A percentile compares a stretch with the other conserved stretches of the same genome.
Conservation (phyloP, 2,329 filamentous ascomycete species). For the Chaetomiaceae sp. region DNA sequence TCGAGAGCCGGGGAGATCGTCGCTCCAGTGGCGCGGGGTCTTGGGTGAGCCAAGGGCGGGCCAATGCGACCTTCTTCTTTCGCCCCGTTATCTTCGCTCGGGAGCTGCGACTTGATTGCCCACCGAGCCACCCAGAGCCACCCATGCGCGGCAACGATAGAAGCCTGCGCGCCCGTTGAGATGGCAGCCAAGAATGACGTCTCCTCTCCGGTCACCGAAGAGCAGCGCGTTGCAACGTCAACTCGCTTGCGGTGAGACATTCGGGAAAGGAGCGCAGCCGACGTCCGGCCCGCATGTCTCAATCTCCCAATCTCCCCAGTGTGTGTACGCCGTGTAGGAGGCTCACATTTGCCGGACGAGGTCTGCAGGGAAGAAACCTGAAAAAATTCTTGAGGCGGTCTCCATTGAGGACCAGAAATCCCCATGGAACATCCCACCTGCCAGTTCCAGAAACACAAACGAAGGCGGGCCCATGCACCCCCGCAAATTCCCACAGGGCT, state of each 20-base stretch:
- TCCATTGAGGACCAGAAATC: neutral
- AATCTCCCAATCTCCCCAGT: too few relatives aligned
- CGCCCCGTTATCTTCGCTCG: slow-evolving; percentile 1
- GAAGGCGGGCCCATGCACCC: slow-evolving; percentile 11
- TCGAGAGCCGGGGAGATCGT: neutral
- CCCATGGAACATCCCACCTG: slow-evolving; percentile 14
- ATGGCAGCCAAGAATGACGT: too few relatives aligned
- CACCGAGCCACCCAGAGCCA: too few relatives aligned
- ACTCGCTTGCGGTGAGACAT: too few relatives aligned
- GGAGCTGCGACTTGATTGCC: too few relatives aligned
- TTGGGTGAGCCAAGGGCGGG: neutral
- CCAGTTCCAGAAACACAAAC: slow-evolving; percentile 13
- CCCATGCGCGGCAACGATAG: neutral
- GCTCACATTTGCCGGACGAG: neutral
- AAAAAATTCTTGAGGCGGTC: too few relatives aligned
- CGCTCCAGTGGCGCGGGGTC: neutral
- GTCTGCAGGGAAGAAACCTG: neutral
- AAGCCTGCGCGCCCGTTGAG: too few relatives aligned
- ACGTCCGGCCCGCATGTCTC: neutral
- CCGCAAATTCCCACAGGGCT: slow-evolving; percentile 16
- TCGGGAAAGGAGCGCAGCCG: neutral
- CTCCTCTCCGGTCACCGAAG: too few relatives aligned
- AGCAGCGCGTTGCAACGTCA: too few relatives aligned
- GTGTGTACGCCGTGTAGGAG: too few relatives aligned
- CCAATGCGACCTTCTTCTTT: slow-evolving; percentile 20